Percentiles rank a stretch among this genome's conserved stretches.
Evolutionary conservation across 306 rosid species (phyloP).

Genomic region (Gastrolobium bilobum): DNA sequence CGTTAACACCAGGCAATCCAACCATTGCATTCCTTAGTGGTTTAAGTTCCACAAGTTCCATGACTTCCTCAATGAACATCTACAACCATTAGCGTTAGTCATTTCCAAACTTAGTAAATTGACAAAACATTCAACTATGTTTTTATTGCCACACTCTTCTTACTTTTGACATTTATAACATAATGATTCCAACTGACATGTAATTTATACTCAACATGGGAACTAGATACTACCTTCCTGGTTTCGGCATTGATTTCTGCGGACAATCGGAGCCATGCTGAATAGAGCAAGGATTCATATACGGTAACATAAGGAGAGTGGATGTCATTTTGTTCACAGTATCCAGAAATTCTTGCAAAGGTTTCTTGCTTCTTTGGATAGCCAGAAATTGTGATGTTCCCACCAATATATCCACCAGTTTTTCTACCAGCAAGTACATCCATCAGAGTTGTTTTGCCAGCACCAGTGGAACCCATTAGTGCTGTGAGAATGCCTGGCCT

Average conservation of each 20-base stretch:
- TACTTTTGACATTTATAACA: not conserved
- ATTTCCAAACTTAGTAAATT: constrained; percentile 29
- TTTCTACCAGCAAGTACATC: constrained; percentile 91
- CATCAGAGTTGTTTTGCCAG: constrained; percentile 91
- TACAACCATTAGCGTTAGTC: constrained; percentile 46
- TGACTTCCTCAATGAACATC: constrained; percentile 68
- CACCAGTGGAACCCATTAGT: constrained; percentile 88
- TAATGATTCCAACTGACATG: not conserved
- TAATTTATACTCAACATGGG: not conserved
- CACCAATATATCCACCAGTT: constrained; percentile 81
- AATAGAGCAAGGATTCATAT: constrained; percentile 65
- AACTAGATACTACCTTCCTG: constrained; percentile 56
- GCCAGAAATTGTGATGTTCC: constrained; percentile 74
- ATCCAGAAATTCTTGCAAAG: constrained; percentile 85
- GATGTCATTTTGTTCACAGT: constrained; percentile 87
- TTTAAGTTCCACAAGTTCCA: constrained; percentile 70
- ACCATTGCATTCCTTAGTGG: constrained; percentile 60
- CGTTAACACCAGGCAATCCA: constrained; percentile 66
- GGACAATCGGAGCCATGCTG: constrained; percentile 67
- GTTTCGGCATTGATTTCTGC: constrained; percentile 52
- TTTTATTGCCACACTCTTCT: not conserved
- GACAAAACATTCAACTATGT: not conserved
- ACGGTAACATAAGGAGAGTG: constrained; percentile 72
- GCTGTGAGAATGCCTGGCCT: constrained; percentile 94
- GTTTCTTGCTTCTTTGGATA: constrained; percentile 84